Evolutionary conservation across 2,329 filamentous ascomycete genomes (phyloP), one percentile per base, ranked within the genome.

Genomic region (Monilinia aucupariae): DNA sequence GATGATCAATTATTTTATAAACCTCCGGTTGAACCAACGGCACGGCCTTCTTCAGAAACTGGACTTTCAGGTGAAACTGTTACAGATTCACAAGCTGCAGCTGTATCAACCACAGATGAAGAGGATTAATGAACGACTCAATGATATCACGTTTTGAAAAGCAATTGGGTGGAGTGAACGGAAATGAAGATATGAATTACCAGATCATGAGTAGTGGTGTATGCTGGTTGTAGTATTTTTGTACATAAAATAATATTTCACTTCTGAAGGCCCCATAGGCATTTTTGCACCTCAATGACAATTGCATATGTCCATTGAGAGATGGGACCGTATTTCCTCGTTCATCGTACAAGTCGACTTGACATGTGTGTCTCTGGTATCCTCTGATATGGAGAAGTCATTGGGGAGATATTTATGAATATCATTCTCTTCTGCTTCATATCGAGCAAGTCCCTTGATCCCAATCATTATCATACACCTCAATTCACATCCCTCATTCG

Each of bases 1-100:
- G 91, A 96, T 68, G 91, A 87, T 65, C 81, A 82, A 4, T 82
- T 81, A 13, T 88, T 88, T 71, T 87, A 87, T 74, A 81, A 82
- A 63, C 84, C 85, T 5, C 84, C 85, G 3, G 81, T 85, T n/a
- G 79, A 82, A 68, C 78, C 82, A 65, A 64, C 70, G 59, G 71
- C 69, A 50, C 82, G 75, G 75, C 78, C 50, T 81, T 84, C 62
- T 83, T 86, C 49, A 20, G 55, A 61, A 49, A 53, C 55, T 81
- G 80, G 76, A 68, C 59, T 64, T 48, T 66, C 66, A 37, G 68
- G 68, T 25, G 66, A 70, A 54, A 71, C 68, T 10, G 64, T 64
- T 25, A 65, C 65, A 34, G 68, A 71, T 27, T 60, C 67, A 45
- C 63, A 67, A 55, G 65, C 64, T 41, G 62, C 64, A 41, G 63